Conservation (phyloP, 441 rosid species). For the Gossypium schwendimanii region DNA sequence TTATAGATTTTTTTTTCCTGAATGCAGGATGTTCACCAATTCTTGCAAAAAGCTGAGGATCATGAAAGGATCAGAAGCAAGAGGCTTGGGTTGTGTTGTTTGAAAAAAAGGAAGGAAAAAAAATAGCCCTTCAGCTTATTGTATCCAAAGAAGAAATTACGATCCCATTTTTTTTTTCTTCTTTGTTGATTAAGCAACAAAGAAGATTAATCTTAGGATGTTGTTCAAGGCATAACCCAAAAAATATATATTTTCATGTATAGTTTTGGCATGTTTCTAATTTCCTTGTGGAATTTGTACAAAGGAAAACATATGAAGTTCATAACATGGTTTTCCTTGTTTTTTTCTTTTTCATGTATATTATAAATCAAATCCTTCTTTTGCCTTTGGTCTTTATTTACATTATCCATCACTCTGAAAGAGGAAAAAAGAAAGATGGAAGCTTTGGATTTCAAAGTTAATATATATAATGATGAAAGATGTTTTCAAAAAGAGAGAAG, state of each 20-base stretch:
- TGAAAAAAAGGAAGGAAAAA: background rate
- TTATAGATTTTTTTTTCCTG: background rate
- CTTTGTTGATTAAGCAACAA: background rate
- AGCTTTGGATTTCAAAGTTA: background rate
- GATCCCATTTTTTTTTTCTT: background rate
- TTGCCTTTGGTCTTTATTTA: background rate
- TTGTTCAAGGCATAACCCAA: background rate
- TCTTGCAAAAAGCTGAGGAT: conserved; percentile 17
- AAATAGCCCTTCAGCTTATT: background rate
- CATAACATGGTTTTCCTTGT: background rate
- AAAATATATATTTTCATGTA: background rate
- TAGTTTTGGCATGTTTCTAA: conserved; percentile 3
- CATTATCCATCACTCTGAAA: background rate
- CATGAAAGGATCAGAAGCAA: conserved; percentile 17
- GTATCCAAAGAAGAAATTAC: background rate
- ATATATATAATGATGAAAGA: background rate
- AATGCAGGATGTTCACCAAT: conserved; percentile 12
- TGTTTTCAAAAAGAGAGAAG: background rate
- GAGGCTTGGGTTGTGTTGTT: conserved; percentile 13
- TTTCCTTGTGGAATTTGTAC: background rate
- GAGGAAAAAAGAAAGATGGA: background rate
- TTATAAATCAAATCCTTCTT: background rate
- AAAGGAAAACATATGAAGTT: conserved; percentile 5
- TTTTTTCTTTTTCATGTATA: background rate
- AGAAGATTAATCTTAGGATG: background rate